Base-by-base conservation (phyloP, 345 rosid genomes). In the Eucalyptus viminalis region DNA sequence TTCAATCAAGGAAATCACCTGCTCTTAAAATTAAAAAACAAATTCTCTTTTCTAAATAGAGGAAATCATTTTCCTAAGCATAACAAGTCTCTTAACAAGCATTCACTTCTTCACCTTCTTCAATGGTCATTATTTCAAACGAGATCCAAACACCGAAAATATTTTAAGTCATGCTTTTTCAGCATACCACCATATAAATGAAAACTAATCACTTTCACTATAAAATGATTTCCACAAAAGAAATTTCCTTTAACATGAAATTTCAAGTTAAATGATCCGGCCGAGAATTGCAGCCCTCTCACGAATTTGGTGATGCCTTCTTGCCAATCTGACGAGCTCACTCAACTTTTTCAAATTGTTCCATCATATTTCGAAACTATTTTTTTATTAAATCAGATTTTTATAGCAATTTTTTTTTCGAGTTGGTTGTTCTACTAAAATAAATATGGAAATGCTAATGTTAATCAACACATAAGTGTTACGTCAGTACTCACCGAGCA, bases 71-170 rank as follows among this genome's bases (percentile, higher is more conserved):
- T 65, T 2, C 19, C 6, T 0, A 0, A n/a, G 22, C 40, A 15
- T 8, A n/a, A 67, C 21, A n/a, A 65, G 76, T n/a, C 37, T 14
- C 19, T 65, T 65, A 65, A 65, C 76, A n/a, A n/a, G 40, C 37
- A n/a, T 65, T n/a, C 37, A 6, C 76, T n/a, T n/a, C 76, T 65
- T 4, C 21, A 1, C 10, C 76, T 65, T 65, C 37, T 65, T 65
- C 40, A 14, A 65, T n/a, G 31, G 19, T 15, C 19, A 7, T n/a
- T 65, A 65, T n/a, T n/a, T 15, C 2, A n/a, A 5, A 14, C 1
- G 1, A n/a, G 37, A 65, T 14, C 76, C 2, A 65, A 65, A n/a
- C 10, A 65, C 2, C 1, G 0, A 65, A 14, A 65, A 2, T 31
- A n/a, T 65, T 65, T 65, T 65, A 4, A 65, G 3, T 65, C 21